phyloP scores from a whole-genome alignment of 2,329 filamentous ascomycete species.

The Aspergillus viridinutans region DNA sequence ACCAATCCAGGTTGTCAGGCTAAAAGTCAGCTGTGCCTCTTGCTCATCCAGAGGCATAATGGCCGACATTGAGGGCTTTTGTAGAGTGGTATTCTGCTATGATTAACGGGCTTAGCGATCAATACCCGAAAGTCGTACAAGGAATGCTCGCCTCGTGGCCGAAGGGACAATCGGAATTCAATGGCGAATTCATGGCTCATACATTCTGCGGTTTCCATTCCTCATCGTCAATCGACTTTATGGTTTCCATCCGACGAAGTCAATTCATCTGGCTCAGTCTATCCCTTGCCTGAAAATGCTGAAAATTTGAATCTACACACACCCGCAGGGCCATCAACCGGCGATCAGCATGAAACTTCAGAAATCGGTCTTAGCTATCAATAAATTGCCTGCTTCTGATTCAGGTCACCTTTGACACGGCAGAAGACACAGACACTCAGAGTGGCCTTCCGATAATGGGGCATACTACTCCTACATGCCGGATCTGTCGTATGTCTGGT shows the following conservation, averaged over 20 bases:
- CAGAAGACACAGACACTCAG: background rate
- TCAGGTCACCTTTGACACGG: background rate
- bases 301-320: too few relatives aligned
- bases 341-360: too few relatives aligned
- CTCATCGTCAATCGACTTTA: background rate
- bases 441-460: background rate
- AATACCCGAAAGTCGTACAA: too few relatives aligned
- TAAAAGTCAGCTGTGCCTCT: too few relatives aligned
- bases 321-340: background rate
- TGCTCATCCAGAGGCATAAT: too few relatives aligned
- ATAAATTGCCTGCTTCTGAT: background rate
- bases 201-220: background rate
- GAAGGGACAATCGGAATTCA: too few relatives aligned
- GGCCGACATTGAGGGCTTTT: too few relatives aligned
- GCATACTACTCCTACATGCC: too few relatives aligned
- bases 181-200: too few relatives aligned
- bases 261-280: background rate
- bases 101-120: too few relatives aligned
- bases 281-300: background rate
- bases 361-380: background rate
- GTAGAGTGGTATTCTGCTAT: too few relatives aligned
- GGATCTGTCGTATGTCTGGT: background rate
- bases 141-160: too few relatives aligned
- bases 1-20: background rate
- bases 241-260: background rate